Evolutionary conservation across 2,329 filamentous ascomycete species (phyloP), one percentile per base, ranked within the genome.

Genomic region (Purpureocillium lavendulum): DNA sequence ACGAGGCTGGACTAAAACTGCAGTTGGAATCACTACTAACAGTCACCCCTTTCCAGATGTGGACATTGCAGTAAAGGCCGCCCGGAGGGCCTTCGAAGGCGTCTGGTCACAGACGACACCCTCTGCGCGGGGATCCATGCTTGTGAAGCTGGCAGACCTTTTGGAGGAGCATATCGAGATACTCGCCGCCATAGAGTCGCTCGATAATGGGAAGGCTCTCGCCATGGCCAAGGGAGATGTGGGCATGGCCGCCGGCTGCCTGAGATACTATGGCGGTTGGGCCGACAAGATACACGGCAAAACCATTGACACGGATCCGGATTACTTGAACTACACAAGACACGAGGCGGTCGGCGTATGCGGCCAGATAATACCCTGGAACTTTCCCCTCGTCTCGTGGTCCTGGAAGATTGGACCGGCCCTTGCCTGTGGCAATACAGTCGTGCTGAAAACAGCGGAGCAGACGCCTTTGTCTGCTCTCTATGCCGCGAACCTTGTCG

Each of bases 211-310:
- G 62, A 92, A 92, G 75, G 79, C 84, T 46, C 76, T 87, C 60
- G 71, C 57, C 56, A 78, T 87, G 75, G 82, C 86, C 46, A 83
- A 79, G 58, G 83, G 79, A 30, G 87, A 95, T 57, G 73, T 94
- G 32, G 67, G 62, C 40, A 74, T 77, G 50, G 80, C 81, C 42
- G 70, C 77, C 48, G 80, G 73, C 56, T 82, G 76, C 66, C 64
- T 96, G 55, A 80, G 88, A 64, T 96, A 67, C 60, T 67, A 66
- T 55, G 87, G 76, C 56, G 88, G 88, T 45, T 94, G 84, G 81
- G 85, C 87, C 54, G 88, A 95, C 73, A 95, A 94, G 80, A 82
- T 92, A 49, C 73, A 81, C 63, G 87, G 88, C 64, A 87, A 89
- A 72, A 87, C 87, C 41, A 80, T 92, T 49, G 85, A 94, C 54